Evolutionary conservation across 2,329 filamentous ascomycete species (phyloP), one percentile per base, ranked within the genome.

Genomic region (Lasiodiplodia gonubiensis): DNA sequence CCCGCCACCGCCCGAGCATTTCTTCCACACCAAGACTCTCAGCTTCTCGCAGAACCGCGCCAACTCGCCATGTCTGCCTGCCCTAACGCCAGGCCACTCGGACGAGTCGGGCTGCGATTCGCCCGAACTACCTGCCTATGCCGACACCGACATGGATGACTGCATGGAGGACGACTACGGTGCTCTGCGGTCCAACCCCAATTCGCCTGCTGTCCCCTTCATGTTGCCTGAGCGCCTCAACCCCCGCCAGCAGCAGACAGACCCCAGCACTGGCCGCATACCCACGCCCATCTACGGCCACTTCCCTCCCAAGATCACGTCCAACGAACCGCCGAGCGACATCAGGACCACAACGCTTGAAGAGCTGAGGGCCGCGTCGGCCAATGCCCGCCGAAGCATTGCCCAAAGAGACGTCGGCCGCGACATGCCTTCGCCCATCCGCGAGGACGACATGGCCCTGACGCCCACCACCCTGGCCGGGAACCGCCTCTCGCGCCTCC

Each of bases 371-470:
- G 59, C 59, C 8, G 59, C 59, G n/a, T 63, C 59, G 21, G 51
- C 27, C 25, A 59, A 33, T 30, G 52, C 39, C 14, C 42, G 39
- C 12, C 64, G 42, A 11, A 63, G 39, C 59, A 63, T 63, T 25
- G 59, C 59, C 46, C 46, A 51, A 12, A 14, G 71, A 49, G 72
- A 77, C 61, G 70, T 42, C 7, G 55, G 57, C 30, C 64, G 74
- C 25, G 75, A 76, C 53, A 79, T 80, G 76, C 78, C 78, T 3
- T 80, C 78, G 23, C 78, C 78, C 55, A 80, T 80, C 54, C 78
- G 76, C 7, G 78, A 80, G 67, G 76, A 79, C 68, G 78, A 79
- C 54, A 76, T 76, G 55, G 69, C 77, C 14, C 74, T 76, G 54
- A 78, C 76, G 5, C 76, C 77, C 8, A 79, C 77, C 0, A 74